Evolutionary conservation across 2,329 filamentous ascomycete species (phyloP).

Genomic region (Truncatella angustata): DNA sequence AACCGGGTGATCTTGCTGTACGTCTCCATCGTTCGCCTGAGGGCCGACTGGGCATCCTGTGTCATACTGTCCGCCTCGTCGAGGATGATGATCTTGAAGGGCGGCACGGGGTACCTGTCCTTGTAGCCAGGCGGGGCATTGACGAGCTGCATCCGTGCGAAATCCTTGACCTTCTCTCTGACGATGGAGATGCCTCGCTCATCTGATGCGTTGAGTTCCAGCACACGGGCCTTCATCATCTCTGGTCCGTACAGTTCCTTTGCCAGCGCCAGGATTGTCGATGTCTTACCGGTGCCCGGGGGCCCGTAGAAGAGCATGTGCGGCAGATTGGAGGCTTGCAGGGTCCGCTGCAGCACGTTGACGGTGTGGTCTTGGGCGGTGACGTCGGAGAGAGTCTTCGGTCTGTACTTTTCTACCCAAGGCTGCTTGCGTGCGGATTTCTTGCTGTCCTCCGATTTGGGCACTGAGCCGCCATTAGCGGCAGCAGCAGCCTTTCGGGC

Average conservation of each 20-base stretch:
- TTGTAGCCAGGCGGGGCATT: constrained; percentile 71
- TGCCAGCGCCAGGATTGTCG: constrained; percentile 92
- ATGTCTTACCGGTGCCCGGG: constrained; percentile 96
- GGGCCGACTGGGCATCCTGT: constrained; percentile 90
- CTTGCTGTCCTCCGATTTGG: constrained; percentile 64
- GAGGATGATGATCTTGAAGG: constrained; percentile 98
- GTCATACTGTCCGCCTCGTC: constrained; percentile 99
- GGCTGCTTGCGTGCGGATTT: constrained; percentile 72
- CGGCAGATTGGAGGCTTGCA: constrained; percentile 93
- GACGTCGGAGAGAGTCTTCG: constrained; percentile 90
- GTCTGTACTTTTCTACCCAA: constrained; percentile 99
- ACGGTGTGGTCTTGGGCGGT: constrained; percentile 97
- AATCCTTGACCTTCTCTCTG: constrained; percentile 96
- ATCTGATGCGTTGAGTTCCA: constrained; percentile 98
- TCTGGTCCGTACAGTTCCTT: constrained; percentile 97
- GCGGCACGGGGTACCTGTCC: constrained; percentile 82
- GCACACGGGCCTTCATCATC: constrained; percentile 88
- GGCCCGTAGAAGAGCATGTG: constrained; percentile 99
- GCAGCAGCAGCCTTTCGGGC: constrained; percentile 80
- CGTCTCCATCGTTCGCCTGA: constrained; percentile 96
- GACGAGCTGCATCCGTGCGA: constrained; percentile 90
- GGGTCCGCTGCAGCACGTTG: constrained; percentile 83
- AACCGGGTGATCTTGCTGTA: constrained; percentile 96
- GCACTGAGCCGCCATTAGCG: constrained; percentile 57
- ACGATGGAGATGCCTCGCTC: constrained; percentile 97